Conservation (phyloP, 148 eudicot genomes). For the Vaccinium macrocarpon region DNA sequence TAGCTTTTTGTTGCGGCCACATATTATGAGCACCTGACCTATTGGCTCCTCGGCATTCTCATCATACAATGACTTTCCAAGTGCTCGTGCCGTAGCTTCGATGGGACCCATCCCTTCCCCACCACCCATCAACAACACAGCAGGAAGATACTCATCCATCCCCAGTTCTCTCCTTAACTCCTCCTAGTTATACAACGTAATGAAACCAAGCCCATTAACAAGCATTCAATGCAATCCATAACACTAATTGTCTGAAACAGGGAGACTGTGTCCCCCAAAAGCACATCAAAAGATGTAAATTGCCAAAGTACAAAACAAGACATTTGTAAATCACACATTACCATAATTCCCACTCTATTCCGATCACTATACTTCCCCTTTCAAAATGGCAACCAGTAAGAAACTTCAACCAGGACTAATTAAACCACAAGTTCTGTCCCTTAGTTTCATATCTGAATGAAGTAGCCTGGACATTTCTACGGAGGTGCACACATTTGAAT, state of each 20-base stretch:
- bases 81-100: slow-evolving; percentile 90
- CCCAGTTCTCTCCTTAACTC: slow-evolving; percentile 84
- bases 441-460: neutral
- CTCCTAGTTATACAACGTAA: slow-evolving; percentile 32
- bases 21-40: slow-evolving; percentile 88
- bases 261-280: neutral
- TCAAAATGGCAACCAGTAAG: neutral
- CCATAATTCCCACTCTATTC: neutral
- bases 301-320: neutral
- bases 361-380: neutral
- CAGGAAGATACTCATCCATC: slow-evolving; percentile 87
- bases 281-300: neutral
- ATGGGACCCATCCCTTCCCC: slow-evolving; percentile 99
- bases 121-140: slow-evolving; percentile 93
- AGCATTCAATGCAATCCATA: neutral
- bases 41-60: slow-evolving; percentile 67
- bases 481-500: neutral
- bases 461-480: neutral
- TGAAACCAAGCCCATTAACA: neutral
- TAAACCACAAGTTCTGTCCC: neutral
- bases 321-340: neutral
- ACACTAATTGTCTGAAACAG: neutral
- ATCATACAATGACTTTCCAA: slow-evolving; percentile 78
- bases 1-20: slow-evolving; percentile 92
- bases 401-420: neutral